Conservation (phyloP, 2,329 filamentous ascomycete genomes). For the Rhexocercosporidium sp. region DNA sequence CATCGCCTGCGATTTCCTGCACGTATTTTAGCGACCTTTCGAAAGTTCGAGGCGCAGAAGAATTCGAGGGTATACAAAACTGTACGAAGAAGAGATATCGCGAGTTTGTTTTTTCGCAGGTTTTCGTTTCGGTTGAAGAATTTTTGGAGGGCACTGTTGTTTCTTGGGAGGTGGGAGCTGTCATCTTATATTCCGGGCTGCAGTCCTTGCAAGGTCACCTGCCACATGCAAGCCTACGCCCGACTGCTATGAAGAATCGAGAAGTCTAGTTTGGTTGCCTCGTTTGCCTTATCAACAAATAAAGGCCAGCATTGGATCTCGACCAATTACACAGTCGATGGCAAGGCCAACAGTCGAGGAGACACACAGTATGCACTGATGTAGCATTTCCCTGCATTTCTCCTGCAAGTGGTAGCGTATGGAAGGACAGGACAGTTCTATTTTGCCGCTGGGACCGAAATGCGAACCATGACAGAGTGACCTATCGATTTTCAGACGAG, state of each 20-base stretch:
- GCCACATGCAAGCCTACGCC: constrained; percentile 24
- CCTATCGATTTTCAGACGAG: constrained; percentile 14
- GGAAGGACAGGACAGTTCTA: constrained; percentile 9
- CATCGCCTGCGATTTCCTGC: constrained; percentile 30
- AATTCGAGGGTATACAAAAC: not conserved
- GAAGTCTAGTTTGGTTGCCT: constrained; percentile 34
- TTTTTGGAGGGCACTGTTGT: not conserved
- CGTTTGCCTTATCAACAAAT: constrained; percentile 27
- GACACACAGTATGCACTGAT: constrained; percentile 18
- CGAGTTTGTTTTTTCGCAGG: not conserved
- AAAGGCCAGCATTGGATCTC: not conserved
- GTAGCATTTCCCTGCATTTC: constrained; percentile 23
- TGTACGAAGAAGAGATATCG: not conserved
- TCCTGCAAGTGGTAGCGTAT: constrained; percentile 27
- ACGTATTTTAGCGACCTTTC: constrained; percentile 35
- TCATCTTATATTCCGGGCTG: constrained; percentile 31
- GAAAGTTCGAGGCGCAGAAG: constrained; percentile 28
- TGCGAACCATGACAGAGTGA: constrained; percentile 24
- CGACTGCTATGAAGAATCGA: constrained; percentile 23
- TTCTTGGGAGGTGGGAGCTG: constrained; percentile 22
- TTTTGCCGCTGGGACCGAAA: constrained; percentile 11
- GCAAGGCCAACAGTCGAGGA: constrained; percentile 1
- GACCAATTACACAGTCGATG: constrained; percentile 17
- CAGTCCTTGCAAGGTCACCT: constrained; percentile 27
- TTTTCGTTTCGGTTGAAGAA: not conserved